Evolutionary conservation across 306 rosid genomes (phyloP), one percentile per base, ranked within the genome.

Genomic region (Ormosia emarginata): DNA sequence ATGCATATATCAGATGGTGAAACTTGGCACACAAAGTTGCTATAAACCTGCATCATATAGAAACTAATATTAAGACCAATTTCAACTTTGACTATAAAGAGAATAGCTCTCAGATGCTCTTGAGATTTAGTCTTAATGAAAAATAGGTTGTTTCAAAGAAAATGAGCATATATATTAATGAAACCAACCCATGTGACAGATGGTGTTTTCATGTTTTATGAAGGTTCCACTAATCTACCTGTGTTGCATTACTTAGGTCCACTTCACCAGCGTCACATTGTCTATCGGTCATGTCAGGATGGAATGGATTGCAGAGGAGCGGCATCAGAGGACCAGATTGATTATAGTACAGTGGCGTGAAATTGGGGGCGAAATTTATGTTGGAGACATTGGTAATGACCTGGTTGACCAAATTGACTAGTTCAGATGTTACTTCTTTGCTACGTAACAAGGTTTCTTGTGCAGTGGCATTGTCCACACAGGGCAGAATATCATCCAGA

Each of bases 291-390:
- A 87, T 83, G 74, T 92, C 82, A 7, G 91, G 65, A 49, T 85
- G 52, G 52, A 88, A 90, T 0, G 98, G 99, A 86, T 88, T 85
- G 88, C 99, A 96, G 59, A 96, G 94, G 46, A 62, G 75, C 0
- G 98, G 99, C 82, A 96, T 44, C 41, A 71, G 13, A 3, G 94
- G 92, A 15, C 99, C 99, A 3, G 97, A 92, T 78, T 96, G 98
- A 37, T 96, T 96, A 79, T 80, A 96, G 73, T 87, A 84, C 2
- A 91, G 33, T 2, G 98, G 92, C 4, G 76, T 66, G 39, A 62
- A 68, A 30, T 71, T 75, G 39, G 94, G 87, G 6, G 93, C 88
- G 33, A 83, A 75, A 50, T 93, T 85, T 56, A 64, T 50, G 89
- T 92, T 96, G 4, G 98, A 80, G 3, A 87, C 76, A 8, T 83